Conservation (phyloP, 176 grass and related monocot genomes). For the Areca catechu region DNA sequence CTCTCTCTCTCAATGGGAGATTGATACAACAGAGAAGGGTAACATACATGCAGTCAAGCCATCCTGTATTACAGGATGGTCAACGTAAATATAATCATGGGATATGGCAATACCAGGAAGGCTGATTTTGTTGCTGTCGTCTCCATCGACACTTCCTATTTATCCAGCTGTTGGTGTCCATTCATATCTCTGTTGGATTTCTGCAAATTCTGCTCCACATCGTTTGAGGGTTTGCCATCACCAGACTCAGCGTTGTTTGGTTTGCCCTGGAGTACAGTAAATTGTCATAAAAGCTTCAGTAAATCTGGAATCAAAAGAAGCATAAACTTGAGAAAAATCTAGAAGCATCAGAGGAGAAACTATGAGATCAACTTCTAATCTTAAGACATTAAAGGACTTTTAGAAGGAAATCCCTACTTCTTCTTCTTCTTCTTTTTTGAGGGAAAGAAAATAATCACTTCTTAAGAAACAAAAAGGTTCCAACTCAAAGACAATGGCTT, state of each 20-base stretch:
- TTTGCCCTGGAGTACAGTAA: constrained; percentile 17
- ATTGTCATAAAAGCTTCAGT: not conserved
- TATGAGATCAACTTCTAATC: too few relatives aligned
- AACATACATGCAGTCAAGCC: too few relatives aligned
- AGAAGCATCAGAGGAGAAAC: too few relatives aligned
- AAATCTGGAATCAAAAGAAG: too few relatives aligned
- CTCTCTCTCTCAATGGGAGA: not conserved
- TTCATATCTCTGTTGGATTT: constrained; percentile 12
- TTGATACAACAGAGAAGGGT: not conserved
- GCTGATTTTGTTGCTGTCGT: too few relatives aligned
- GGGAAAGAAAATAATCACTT: too few relatives aligned
- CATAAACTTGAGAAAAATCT: too few relatives aligned
- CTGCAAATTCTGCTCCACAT: constrained; percentile 20
- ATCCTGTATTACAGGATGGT: not conserved
- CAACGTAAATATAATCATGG: not conserved
- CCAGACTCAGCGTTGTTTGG: constrained; percentile 11
- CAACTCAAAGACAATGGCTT: too few relatives aligned
- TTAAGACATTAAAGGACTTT: too few relatives aligned
- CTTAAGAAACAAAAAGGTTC: too few relatives aligned
- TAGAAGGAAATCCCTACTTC: too few relatives aligned
- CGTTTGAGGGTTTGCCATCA: constrained; percentile 12
- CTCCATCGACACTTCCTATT: not conserved
- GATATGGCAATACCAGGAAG: not conserved
- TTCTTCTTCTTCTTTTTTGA: too few relatives aligned
- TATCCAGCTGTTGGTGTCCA: constrained; percentile 22